These are phyloP conservation scores for Trametes punicea DNA, from an alignment of 768 basidiomycete genomes.

Conservation along the genomic window DNA sequence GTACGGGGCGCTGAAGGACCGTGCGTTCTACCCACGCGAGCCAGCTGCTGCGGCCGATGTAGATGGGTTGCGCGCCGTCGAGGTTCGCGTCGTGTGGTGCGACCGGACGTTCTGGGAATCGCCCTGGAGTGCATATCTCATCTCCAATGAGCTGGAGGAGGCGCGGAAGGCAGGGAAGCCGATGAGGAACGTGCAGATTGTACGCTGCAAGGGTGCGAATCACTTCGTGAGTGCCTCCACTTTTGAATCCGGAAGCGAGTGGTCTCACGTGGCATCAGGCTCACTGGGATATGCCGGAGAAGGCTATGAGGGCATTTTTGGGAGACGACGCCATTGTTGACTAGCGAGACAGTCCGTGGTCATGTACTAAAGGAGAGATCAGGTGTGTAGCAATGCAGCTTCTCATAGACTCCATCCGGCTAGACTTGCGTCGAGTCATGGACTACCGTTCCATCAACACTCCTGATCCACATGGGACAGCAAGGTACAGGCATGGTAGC, in stretches of 20 bases:
- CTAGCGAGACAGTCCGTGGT: too few species aligned
- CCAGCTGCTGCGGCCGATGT: neutral
- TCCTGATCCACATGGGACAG: too few species aligned
- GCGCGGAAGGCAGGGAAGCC: neutral
- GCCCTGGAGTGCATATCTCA: neutral
- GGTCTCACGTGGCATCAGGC: neutral
- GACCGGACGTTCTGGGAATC: slow-evolving; percentile 2
- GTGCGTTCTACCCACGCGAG: neutral
- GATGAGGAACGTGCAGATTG: neutral
- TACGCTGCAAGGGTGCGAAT: slow-evolving; percentile 10
- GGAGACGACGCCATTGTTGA: neutral
- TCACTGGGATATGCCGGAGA: slow-evolving; percentile 22
- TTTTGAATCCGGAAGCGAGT: neutral
- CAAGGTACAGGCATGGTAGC: too few species aligned
- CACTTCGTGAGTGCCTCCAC: slow-evolving; percentile 26
- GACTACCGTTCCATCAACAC: too few species aligned
- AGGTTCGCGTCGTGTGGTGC: neutral
- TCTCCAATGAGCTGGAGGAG: neutral
- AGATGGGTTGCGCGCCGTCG: neutral
- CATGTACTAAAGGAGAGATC: too few species aligned
- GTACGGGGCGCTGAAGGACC: neutral
- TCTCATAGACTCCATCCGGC: too few species aligned
- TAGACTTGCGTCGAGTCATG: too few species aligned
- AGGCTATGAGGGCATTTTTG: slow-evolving; percentile 7
- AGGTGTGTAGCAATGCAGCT: too few species aligned